Conservation (phyloP, 495 filamentous ascomycete genomes). For the Chaetomium cochliodes region DNA sequence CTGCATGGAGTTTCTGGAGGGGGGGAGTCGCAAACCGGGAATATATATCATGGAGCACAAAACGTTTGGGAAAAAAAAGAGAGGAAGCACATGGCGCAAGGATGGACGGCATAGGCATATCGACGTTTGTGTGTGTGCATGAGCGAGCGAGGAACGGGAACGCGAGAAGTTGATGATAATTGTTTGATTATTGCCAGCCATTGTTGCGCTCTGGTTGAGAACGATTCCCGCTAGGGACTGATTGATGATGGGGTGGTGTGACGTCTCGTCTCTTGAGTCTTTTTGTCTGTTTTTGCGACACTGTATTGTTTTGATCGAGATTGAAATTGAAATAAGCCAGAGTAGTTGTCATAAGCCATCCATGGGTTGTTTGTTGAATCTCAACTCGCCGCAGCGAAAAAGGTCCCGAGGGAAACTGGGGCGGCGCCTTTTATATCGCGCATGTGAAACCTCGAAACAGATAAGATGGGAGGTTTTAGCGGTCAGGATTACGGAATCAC, state of each 20-base stretch:
- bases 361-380: background rate
- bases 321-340: background rate
- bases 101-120: background rate
- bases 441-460: background rate
- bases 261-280: background rate
- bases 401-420: background rate
- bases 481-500: background rate
- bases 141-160: background rate
- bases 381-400: background rate
- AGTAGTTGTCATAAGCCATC: background rate
- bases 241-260: background rate
- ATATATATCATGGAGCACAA: background rate
- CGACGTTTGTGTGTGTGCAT: background rate
- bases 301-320: background rate
- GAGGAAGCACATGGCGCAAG: background rate
- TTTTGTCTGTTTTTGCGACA: background rate
- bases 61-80: background rate
- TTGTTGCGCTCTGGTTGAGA: background rate
- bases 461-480: slow-evolving; percentile 3
- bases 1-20: background rate
- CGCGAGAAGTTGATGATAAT: background rate
- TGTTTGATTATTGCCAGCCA: background rate
- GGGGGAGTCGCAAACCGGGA: background rate
- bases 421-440: background rate
- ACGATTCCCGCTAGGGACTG: background rate